phyloP scores from a whole-genome alignment of 2,329 filamentous ascomycete genomes.

The Gyromitra esculenta region DNA sequence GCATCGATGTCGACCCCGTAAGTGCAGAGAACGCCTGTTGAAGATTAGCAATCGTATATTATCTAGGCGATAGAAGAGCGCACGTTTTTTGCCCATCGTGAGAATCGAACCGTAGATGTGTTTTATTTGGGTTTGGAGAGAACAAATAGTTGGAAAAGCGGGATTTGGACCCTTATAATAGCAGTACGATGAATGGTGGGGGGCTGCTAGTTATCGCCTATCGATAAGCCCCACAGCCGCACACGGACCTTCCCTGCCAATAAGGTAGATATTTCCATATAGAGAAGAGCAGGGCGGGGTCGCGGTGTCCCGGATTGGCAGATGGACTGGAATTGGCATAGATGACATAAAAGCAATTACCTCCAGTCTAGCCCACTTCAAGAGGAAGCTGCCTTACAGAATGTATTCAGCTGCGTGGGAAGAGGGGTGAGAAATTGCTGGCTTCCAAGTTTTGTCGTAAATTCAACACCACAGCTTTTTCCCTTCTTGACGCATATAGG shows the following conservation, averaged over 20 bases:
- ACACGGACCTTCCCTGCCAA: background rate
- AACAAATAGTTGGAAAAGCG: background rate
- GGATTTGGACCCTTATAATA: background rate
- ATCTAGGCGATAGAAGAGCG: background rate
- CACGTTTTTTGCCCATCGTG: conserved; percentile 42
- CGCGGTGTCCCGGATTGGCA: background rate
- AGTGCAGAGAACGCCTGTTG: conserved; percentile 64
- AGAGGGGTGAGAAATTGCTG: too few species aligned
- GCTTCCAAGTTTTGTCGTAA: background rate
- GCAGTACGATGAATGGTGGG: background rate
- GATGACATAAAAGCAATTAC: background rate
- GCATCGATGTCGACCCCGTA: conserved; percentile 80
- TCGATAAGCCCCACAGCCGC: background rate
- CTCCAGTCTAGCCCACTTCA: background rate
- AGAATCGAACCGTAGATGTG: too few species aligned
- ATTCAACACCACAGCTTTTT: background rate
- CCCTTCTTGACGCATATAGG: background rate
- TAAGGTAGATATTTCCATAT: background rate
- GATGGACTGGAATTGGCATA: background rate
- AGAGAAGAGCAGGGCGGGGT: background rate
- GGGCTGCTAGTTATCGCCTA: background rate
- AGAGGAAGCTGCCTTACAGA: background rate
- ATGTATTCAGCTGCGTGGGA: background rate
- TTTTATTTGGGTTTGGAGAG: background rate
- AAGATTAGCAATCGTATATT: background rate